Evolutionary conservation across 257 asterid genomes (phyloP), one percentile per base, ranked within the genome.

Genomic region (Nyctanthes arbortristis): DNA sequence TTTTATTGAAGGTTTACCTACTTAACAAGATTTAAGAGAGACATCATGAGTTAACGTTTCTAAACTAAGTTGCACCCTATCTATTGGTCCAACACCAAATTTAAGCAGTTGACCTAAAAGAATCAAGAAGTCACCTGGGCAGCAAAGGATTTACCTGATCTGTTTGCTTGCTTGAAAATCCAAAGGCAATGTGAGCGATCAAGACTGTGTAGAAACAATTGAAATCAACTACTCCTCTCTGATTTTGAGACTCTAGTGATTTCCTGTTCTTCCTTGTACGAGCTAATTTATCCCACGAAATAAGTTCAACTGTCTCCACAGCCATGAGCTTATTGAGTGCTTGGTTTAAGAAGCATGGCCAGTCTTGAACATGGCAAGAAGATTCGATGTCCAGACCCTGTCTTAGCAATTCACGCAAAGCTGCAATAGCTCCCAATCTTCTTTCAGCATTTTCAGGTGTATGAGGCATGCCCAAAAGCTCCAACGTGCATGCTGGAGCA

Each of bases 401-500:
- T 75, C 92, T 85, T 79, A 94, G 85, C 83, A 94, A 78, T 81
- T 94, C 99, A 18, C 93, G 95, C 67, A 94, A 72, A 72, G 99
- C 97, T 68, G 93, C 87, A 79, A 91, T 82, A 7, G 99, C 99
- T 64, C 99, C 97, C 67, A 80, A 70, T 78, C 98, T 89, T 62
- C 98, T 84, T 66, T 91, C 98, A 74, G 97, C 94, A 82, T 94
- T 89, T 85, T 91, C 99, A 82, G 98, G 97, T 11, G 88, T 74
- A 69, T 70, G 91, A 77, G 97, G 96, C 93, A 89, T 83, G 75
- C 96, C 93, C 72, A 91, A 75, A 73, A 91, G 82, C 87, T 94
- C 97, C 89, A 91, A 72, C 5, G 99, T 89, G 85, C 99, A 94
- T 64, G 93, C 96, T 31, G 99, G 98, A 59, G 98, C 99, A 77